Evolutionary conservation across 805 yeast species (phyloP), one percentile per base, ranked within the genome.

Genomic region (Brettanomyces naardenensis): DNA sequence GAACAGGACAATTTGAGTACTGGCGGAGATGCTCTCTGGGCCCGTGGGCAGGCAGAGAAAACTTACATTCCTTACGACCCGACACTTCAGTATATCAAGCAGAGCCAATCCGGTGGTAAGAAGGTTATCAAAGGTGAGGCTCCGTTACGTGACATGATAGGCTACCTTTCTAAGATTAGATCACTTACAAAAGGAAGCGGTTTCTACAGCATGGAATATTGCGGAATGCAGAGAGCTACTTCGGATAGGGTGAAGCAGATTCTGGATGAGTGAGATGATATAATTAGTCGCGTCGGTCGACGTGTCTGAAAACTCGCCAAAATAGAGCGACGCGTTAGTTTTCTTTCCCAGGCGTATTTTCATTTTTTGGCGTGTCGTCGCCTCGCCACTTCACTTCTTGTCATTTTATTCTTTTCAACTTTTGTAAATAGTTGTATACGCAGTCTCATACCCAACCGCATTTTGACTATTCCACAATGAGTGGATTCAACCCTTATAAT

Each of bases 101-200:
- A 36, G 6, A 43, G 45, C 3, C 43, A 50, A 17, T 37, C 54
- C 6, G 35, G 45, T 0, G 61, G 59, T 18, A 76, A 66, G 45
- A 73, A 85, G 59, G 60, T 71, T 6, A 73, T 92, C 25, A 64
- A 64, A n/a, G 95, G 96, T 0, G 73, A 71, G 36, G 89, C 88
- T 0, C 97, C 98, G 3, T 64, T 92, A 53, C 71, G 80, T 43
- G 94, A 82, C 43, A 88, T 92, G 95, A 73, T 88, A 34, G 95
- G 97, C 0, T 92, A 92, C 56, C 68, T 87, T 41, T 75, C 79
- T 9, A 75, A 73, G 43, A 63, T 92, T 33, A 64, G 97, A 49
- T 80, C 92, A 27, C 63, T 88, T 48, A 89, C 97, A 0, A 88
- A 87, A 52, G 98, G 98, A 1, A 69, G 95, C 31, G 95, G 89